phyloP scores from a whole-genome alignment of 495 filamentous ascomycete genomes.

The Aspergillus nidulans region DNA sequence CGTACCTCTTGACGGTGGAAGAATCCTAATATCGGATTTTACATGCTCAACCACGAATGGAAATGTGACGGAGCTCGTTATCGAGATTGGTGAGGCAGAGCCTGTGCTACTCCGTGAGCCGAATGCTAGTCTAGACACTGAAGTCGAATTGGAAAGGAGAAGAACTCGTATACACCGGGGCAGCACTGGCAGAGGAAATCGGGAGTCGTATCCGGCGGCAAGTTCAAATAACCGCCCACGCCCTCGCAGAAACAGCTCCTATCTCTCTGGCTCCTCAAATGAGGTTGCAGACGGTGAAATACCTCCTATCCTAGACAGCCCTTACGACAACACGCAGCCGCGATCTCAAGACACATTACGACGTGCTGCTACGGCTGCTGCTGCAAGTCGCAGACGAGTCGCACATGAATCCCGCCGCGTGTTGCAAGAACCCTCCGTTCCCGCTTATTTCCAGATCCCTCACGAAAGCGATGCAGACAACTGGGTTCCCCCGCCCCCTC shows the following conservation, averaged over 20 bases:
- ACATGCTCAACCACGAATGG: constrained; percentile 56
- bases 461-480: constrained; percentile 89
- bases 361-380: constrained; percentile 74
- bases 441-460: constrained; percentile 47
- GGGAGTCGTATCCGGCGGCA: constrained; percentile 23
- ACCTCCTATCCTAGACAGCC: constrained; percentile 33
- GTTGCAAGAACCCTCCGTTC: constrained; percentile 9
- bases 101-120: constrained; percentile 70
- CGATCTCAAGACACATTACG: constrained; percentile 71
- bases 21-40: constrained; percentile 76
- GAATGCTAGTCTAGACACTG: constrained; percentile 69
- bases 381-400: constrained; percentile 60
- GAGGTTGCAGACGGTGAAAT: constrained; percentile 17
- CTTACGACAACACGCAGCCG: constrained; percentile 75
- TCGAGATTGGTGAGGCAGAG: constrained; percentile 70
- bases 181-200: constrained; percentile 20
- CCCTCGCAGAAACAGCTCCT: constrained; percentile 25
- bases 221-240: constrained; percentile 11
- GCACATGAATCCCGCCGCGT: constrained; percentile 33
- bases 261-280: constrained; percentile 18
- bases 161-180: constrained; percentile 51
- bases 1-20: constrained; percentile 76
- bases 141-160: constrained; percentile 76
- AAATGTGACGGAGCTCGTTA: constrained; percentile 49
- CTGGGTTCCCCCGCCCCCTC: constrained; percentile 90